Percentiles rank a stretch among this genome's conserved stretches.
These are phyloP conservation scores for Xerocomus nothofagi DNA, from an alignment of 1,284 basidiomycete genomes.

Conservation along the genomic window DNA sequence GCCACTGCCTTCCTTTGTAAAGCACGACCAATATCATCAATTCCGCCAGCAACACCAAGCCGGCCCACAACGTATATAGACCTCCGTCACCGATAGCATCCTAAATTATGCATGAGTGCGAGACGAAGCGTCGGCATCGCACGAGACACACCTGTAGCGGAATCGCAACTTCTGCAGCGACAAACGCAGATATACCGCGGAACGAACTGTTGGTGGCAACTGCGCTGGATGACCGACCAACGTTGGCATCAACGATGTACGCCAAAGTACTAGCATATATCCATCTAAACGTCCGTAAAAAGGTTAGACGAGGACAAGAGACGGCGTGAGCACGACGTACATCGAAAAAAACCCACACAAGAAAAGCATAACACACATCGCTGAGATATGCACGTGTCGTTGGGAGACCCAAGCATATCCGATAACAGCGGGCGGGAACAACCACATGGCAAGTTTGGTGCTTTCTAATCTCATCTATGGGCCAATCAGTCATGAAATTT, in stretches of 20 bases:
- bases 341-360: slow-evolving; percentile 68
- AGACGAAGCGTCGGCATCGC: background rate
- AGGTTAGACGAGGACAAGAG: background rate
- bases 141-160: slow-evolving; percentile 21
- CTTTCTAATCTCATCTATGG: slow-evolving; percentile 72
- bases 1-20: slow-evolving; percentile 43
- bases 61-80: slow-evolving; percentile 60
- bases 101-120: slow-evolving; percentile 22
- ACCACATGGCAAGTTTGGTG: slow-evolving; percentile 54
- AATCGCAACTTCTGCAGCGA: slow-evolving; percentile 69
- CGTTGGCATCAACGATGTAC: slow-evolving; percentile 78
- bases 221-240: slow-evolving; percentile 69
- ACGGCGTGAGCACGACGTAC: slow-evolving; percentile 41
- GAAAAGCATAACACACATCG: slow-evolving; percentile 65
- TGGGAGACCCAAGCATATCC: slow-evolving; percentile 80
- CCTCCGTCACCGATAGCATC: slow-evolving; percentile 63
- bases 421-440: slow-evolving; percentile 59
- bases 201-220: slow-evolving; percentile 72
- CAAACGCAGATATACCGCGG: slow-evolving; percentile 66
- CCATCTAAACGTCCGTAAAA: slow-evolving; percentile 45
- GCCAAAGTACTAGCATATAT: slow-evolving; percentile 71
- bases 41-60: slow-evolving; percentile 46
- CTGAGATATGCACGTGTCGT: slow-evolving; percentile 62
- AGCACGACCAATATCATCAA: slow-evolving; percentile 44
- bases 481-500: background rate